Percentiles rank a stretch among this genome's conserved stretches.
Evolutionary conservation across 306 rosid species (phyloP).

Genomic region (Sechiopsis laciniata): DNA sequence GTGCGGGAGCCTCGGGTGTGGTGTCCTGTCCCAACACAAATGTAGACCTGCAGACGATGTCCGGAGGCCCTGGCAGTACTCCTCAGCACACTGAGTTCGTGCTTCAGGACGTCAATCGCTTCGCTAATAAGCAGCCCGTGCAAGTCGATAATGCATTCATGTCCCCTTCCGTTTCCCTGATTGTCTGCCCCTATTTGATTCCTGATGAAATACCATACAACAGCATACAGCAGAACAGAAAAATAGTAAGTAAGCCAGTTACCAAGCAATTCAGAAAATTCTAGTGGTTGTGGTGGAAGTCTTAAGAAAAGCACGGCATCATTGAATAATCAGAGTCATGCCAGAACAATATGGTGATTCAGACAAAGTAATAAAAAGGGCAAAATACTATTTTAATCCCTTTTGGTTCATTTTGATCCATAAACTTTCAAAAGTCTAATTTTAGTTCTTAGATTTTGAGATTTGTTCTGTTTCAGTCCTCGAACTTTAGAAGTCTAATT

Average conservation of each 20-base stretch:
- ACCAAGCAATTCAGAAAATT: slow-evolving; percentile 10
- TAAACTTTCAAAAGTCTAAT: too few relatives aligned
- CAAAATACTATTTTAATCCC: too few relatives aligned
- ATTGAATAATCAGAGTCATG: background rate
- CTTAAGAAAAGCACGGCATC: slow-evolving; percentile 3
- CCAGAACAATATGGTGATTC: slow-evolving; percentile 6
- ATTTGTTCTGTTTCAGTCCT: too few relatives aligned
- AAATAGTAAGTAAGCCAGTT: background rate
- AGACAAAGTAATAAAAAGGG: slow-evolving; percentile 6
- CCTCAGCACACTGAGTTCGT: slow-evolving; percentile 67
- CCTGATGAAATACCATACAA: slow-evolving; percentile 32
- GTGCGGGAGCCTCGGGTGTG: slow-evolving; percentile 94
- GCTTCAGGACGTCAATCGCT: slow-evolving; percentile 80
- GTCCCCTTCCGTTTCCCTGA: slow-evolving; percentile 75
- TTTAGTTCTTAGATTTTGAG: too few relatives aligned
- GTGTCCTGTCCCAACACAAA: slow-evolving; percentile 93
- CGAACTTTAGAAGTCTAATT: too few relatives aligned
- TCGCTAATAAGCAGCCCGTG: slow-evolving; percentile 86
- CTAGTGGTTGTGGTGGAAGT: background rate
- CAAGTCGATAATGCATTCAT: slow-evolving; percentile 83
- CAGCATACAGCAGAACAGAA: slow-evolving; percentile 4
- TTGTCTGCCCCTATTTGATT: slow-evolving; percentile 62
- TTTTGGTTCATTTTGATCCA: too few relatives aligned
- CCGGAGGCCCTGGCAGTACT: slow-evolving; percentile 72
- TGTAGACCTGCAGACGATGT: slow-evolving; percentile 69